These are phyloP conservation scores for Pseudogymnoascus sp. DNA, from an alignment of 2,329 filamentous ascomycete species.

Conservation along the genomic window DNA sequence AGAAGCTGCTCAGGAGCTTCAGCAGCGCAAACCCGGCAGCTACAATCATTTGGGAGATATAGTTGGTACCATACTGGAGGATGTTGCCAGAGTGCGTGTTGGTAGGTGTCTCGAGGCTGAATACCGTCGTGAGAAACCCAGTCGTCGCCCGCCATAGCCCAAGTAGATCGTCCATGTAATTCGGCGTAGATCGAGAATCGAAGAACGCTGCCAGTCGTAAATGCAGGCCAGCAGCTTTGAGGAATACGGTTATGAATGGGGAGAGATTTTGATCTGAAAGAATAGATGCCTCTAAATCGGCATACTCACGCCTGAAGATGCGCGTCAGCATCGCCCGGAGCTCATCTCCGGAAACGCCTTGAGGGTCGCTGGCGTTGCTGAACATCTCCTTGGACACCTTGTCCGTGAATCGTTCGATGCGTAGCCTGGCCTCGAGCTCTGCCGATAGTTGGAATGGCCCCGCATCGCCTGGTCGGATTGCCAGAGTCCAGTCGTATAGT, in stretches of 20 bases:
- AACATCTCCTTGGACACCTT: conserved; percentile 74
- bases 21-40: conserved; percentile 69
- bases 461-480: conserved; percentile 50
- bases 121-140: conserved; percentile 53
- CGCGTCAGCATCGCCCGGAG: conserved; percentile 58
- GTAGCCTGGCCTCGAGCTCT: conserved; percentile 59
- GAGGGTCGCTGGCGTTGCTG: conserved; percentile 65
- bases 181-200: conserved; percentile 62
- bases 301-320: conserved; percentile 56
- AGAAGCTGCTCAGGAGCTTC: conserved; percentile 71
- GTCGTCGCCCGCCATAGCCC: conserved; percentile 66
- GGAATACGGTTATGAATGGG: conserved; percentile 54
- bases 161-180: conserved; percentile 67
- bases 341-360: conserved; percentile 60
- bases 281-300: conserved; percentile 54
- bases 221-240: conserved; percentile 66
- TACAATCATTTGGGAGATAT: conserved; percentile 80
- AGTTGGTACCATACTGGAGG: conserved; percentile 61
- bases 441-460: conserved; percentile 49
- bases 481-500: conserved; percentile 67
- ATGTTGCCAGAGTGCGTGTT: conserved; percentile 38
- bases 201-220: conserved; percentile 74
- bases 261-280: conserved; percentile 47
- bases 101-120: conserved; percentile 46
- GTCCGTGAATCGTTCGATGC: conserved; percentile 67